Percentiles rank a stretch among this genome's conserved stretches.
These are phyloP conservation scores for Heterococcus sp. DNA, from an alignment of 108 stramenopile genomes.

Conservation along the genomic window DNA sequence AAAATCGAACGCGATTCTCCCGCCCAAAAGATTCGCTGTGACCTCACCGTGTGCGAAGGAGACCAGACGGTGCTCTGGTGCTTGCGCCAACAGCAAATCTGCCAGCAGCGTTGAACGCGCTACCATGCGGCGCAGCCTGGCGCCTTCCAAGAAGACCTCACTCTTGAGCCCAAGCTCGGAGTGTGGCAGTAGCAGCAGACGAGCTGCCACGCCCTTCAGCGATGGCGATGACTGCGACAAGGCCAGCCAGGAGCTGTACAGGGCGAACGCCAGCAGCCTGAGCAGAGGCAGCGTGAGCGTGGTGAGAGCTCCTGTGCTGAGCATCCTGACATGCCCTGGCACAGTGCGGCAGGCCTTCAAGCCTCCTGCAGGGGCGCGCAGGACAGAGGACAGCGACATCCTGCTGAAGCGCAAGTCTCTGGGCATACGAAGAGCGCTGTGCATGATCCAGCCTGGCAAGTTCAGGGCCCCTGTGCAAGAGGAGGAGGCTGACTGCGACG, in stretches of 20 bases:
- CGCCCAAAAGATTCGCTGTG: no score
- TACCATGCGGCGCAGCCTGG: neutral
- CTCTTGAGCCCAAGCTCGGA: no score
- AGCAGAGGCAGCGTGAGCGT: constrained; percentile 15
- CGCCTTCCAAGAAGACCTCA: neutral
- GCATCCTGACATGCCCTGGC: constrained; percentile 19
- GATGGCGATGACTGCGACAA: neutral
- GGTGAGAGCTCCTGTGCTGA: constrained; percentile 18
- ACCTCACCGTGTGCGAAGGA: no score
- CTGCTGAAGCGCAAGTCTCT: constrained; percentile 14
- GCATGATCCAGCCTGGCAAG: neutral
- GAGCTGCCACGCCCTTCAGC: no score
- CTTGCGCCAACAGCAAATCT: no score
- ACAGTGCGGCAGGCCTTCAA: constrained; percentile 18
- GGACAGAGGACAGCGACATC: constrained; percentile 12
- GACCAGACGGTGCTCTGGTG: no score
- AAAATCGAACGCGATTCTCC: no score
- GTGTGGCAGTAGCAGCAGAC: no score
- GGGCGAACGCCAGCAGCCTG: constrained; percentile 7
- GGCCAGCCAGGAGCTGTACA: constrained; percentile 3
- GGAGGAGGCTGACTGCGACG: neutral
- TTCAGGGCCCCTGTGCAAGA: neutral
- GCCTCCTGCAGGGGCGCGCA: constrained; percentile 15
- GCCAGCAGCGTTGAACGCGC: no score
- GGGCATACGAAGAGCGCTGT: neutral